Percentiles rank a stretch among this genome's conserved stretches.
phyloP scores from a whole-genome alignment of 176 grass and related monocot species.

The Carex myosuroides region DNA sequence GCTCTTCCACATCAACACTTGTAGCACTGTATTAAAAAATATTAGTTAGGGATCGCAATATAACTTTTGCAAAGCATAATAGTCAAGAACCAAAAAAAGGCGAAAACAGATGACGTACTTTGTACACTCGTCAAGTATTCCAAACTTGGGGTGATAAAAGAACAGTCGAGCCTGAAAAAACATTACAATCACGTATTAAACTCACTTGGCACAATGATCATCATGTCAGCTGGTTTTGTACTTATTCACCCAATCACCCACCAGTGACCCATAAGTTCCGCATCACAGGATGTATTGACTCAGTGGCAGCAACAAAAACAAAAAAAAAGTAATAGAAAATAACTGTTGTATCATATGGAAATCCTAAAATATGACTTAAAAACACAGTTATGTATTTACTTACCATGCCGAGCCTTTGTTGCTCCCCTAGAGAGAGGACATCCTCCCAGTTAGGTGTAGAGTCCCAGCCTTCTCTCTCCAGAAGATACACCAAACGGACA shows the following conservation, averaged over 20 bases:
- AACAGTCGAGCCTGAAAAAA: conserved; percentile 86
- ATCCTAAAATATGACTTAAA: background rate
- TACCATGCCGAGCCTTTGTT: conserved; percentile 97
- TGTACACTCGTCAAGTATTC: conserved; percentile 86
- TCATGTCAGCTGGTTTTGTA: background rate
- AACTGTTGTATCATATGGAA: background rate
- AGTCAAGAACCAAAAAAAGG: background rate
- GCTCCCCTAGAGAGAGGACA: conserved; percentile 83
- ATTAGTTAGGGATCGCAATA: conserved; percentile 21
- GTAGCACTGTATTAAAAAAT: conserved; percentile 50
- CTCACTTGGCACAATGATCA: background rate
- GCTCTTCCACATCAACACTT: conserved; percentile 97
- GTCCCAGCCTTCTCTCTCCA: conserved; percentile 97
- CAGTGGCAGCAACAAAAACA: background rate
- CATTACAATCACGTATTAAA: background rate
- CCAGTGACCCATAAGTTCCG: background rate
- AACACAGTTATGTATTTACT: conserved; percentile 12
- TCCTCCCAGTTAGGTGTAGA: conserved; percentile 91
- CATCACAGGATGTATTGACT: background rate
- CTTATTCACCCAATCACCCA: background rate
- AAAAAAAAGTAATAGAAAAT: background rate
- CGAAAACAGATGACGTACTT: conserved; percentile 42
- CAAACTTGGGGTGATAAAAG: conserved; percentile 88
- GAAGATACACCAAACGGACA: conserved; percentile 82
- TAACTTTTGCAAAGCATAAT: conserved; percentile 2